Conservation (phyloP, 108 stramenopile genomes). For the Conticribra weissflogii region DNA sequence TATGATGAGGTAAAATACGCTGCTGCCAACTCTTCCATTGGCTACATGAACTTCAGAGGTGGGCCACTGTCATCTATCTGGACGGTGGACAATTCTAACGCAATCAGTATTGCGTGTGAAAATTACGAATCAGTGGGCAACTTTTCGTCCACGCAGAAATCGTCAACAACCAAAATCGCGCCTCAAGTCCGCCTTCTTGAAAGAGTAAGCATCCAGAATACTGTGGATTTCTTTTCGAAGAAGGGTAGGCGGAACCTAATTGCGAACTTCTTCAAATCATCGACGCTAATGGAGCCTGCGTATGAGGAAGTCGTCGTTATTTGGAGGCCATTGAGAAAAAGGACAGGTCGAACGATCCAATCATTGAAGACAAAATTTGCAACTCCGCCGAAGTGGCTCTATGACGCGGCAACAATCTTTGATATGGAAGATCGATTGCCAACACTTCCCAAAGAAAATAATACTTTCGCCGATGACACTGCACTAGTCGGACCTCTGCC, state of each 20-base stretch:
- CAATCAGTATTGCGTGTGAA: too few relatives aligned
- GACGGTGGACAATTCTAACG: too few relatives aligned
- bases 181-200: constrained; percentile 64
- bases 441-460: constrained; percentile 2
- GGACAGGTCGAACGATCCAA: constrained; percentile 24
- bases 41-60: neutral
- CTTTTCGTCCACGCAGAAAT: too few relatives aligned
- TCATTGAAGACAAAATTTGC: constrained; percentile 1
- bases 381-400: constrained; percentile 62
- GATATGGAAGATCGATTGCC: constrained; percentile 62
- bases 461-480: constrained; percentile 1
- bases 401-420: constrained; percentile 75
- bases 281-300: constrained; percentile 78
- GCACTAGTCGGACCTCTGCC: constrained; percentile 23
- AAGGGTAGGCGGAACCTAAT: constrained; percentile 59
- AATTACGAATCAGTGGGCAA: too few relatives aligned
- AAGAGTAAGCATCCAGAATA: constrained; percentile 73
- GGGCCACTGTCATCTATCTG: neutral
- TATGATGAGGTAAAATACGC: constrained; percentile 41
- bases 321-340: constrained; percentile 58
- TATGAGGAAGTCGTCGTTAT: constrained; percentile 84
- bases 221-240: constrained; percentile 68
- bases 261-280: constrained; percentile 54
- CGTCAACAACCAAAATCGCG: constrained; percentile 15
- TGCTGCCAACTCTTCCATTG: neutral